Base-by-base conservation (phyloP, 228 moss, liverwort and hornwort species). In the Sphagnum fallax region DNA sequence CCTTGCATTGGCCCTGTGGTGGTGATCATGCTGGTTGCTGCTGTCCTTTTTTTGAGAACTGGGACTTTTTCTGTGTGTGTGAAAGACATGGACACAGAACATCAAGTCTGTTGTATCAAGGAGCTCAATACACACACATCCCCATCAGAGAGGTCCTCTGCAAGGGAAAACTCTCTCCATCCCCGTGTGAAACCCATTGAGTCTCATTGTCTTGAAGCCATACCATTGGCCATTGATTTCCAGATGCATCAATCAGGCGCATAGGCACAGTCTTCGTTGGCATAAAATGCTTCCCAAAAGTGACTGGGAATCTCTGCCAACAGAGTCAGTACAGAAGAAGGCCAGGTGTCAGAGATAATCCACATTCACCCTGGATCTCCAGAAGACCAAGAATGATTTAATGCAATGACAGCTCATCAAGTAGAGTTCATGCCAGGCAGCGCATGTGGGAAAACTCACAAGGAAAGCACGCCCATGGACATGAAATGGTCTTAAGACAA, bases 181-280 rank as follows among this genome's bases (percentile, higher is more conserved):
- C 82, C 82, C 52, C 78, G 71, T 6, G 82, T 82, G 69, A 82
- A 75, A 9, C 82, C 82, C 82, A 82, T 82, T 82, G 82, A 9
- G 78, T 82, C 75, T 82, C 82, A 51, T 82, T 82, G 68, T 82
- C 82, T 52, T 78, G 82, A 10, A 82, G 73, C 82, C 78, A 82
- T 63, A 78, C 75, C 82, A 82, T 82, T 6, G 82, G 78, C 82
- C 82, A 82, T 62, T 65, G 71, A 52, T 78, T 71, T 10, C 82
- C 82, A 47, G 73, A 70, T n/a, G 67, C 66, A 62, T 82, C 82
- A 12, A 82, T 49, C 16, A 82, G 69, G 61, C 75, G 73, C 82
- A 82, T 82, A 0, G 82, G 65, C 6, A 70, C 78, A 61, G 82
- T 82, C 71, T 82, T 82, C 47, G 75, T 70, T 32, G 82, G 82